A percentile compares a stretch with the other conserved stretches of the same genome.
Evolutionary conservation across 106 monocot genomes (phyloP).

Genomic region (Posidonia australis): DNA sequence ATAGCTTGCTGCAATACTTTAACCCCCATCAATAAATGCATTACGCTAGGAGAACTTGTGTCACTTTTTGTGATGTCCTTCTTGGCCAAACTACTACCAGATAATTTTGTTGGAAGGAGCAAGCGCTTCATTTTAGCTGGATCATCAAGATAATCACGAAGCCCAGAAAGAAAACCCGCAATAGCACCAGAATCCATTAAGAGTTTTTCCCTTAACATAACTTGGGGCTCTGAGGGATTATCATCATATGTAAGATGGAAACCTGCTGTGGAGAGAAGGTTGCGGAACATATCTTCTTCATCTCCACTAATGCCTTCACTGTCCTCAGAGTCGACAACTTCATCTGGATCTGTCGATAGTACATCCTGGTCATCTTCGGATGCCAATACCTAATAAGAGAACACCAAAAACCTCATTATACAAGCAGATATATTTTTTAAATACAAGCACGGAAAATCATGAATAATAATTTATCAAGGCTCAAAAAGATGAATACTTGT

Average conservation of each 20-base stretch:
- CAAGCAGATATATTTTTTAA: neutral
- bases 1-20: slow-evolving; percentile 86
- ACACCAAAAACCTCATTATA: neutral
- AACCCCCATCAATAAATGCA: slow-evolving; percentile 85
- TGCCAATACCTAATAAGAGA: slow-evolving; percentile 57
- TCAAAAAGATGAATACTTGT: no score
- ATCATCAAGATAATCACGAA: slow-evolving; percentile 78
- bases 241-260: slow-evolving; percentile 77
- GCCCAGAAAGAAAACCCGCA: slow-evolving; percentile 75
- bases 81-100: slow-evolving; percentile 37
- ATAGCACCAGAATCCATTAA: slow-evolving; percentile 82
- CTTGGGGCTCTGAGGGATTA: slow-evolving; percentile 64
- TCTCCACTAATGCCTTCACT: slow-evolving; percentile 74
- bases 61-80: slow-evolving; percentile 42
- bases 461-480: neutral
- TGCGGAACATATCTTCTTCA: slow-evolving; percentile 78
- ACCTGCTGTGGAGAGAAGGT: slow-evolving; percentile 76
- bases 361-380: slow-evolving; percentile 92
- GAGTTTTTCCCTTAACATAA: slow-evolving; percentile 83
- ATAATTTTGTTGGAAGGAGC: slow-evolving; percentile 75
- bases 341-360: slow-evolving; percentile 82
- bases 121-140: slow-evolving; percentile 88
- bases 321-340: slow-evolving; percentile 81
- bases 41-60: slow-evolving; percentile 59
- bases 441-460: neutral